Percentiles rank a stretch among this genome's conserved stretches.
Evolutionary conservation across 352 stramenopile genomes (phyloP).

Genomic region (Pythium coloratum): DNA sequence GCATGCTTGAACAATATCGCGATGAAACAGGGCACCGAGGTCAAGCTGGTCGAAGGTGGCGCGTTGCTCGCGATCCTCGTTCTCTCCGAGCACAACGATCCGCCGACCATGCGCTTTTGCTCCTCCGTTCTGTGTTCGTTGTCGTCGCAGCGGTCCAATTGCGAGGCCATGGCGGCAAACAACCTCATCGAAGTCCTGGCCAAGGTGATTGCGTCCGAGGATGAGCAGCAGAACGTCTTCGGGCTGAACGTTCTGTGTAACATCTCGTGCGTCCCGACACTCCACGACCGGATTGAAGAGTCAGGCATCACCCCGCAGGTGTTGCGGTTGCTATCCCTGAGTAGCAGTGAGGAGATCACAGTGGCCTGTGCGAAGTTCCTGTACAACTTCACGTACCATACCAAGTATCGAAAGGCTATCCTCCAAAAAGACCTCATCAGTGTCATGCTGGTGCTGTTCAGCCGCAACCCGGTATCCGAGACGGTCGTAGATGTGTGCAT

Average conservation of each 20-base stretch:
- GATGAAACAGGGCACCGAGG: slow-evolving; percentile 43
- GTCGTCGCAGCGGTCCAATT: slow-evolving; percentile 64
- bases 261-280: slow-evolving; percentile 52
- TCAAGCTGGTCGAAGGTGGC: slow-evolving; percentile 71
- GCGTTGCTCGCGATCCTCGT: slow-evolving; percentile 66
- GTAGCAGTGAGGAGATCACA: slow-evolving; percentile 47
- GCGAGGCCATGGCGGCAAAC: slow-evolving; percentile 68
- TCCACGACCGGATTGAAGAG: slow-evolving; percentile 78
- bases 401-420: slow-evolving; percentile 52
- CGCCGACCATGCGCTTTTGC: slow-evolving; percentile 68
- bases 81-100: slow-evolving; percentile 70
- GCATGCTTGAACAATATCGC: slow-evolving; percentile 80
- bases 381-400: slow-evolving; percentile 70
- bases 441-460: slow-evolving; percentile 44
- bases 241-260: slow-evolving; percentile 80
- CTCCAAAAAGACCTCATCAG: slow-evolving; percentile 58
- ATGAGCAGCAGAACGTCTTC: slow-evolving; percentile 71
- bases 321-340: slow-evolving; percentile 48
- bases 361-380: slow-evolving; percentile 66
- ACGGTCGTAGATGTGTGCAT: slow-evolving; percentile 60
- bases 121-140: slow-evolving; percentile 72
- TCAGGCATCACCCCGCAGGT: slow-evolving; percentile 47
- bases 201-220: slow-evolving; percentile 49
- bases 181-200: slow-evolving; percentile 68
- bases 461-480: slow-evolving; percentile 28